Evolutionary conservation across 2,329 filamentous ascomycete genomes (phyloP), one percentile per base, ranked within the genome.

Genomic region (Coniella lustricola): DNA sequence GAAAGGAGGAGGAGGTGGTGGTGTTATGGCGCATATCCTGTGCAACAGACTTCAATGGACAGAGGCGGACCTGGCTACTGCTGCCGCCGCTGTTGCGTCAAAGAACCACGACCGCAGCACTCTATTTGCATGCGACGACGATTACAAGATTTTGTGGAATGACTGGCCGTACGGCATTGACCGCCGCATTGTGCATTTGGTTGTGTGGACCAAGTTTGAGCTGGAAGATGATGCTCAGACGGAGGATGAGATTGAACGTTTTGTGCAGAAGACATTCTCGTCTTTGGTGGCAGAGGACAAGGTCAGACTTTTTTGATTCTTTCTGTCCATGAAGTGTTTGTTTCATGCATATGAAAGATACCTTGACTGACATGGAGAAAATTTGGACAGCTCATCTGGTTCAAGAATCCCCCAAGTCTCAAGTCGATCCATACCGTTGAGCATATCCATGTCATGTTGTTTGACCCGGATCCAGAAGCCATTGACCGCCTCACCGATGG

Each of bases 81-180:
- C 25, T 29, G 25, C 25, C 10, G 10, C 10, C 5, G 25, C 25
- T 29, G 25, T 10, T 29, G 25, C 25, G 10, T 29, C 25, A 10
- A 29, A 29, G 10, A 5, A 5, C 10, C 25, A 29, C 25, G 10
- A 10, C 25, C 25, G 62, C 3, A 60, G 59, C 16, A 54, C 46
- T 20, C 72, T 72, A 0, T 75, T 81, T 53, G 65, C 69, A 54
- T 59, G 56, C 46, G 65, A 65, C 0, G 69, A 71, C 9, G 85
- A 93, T 60, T 68, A 84, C 58, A 89, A 82, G 64, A 82, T 95
- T 41, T 65, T 95, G 35, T 80, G 78, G 67, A 97, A 97, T 62
- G 90, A 97, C 73, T 96, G 90, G 87, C 91, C 91, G 0, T 97
- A 96, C 60, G 90, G 88, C 0, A 74, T 96, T 46, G 88, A 93